These are phyloP conservation scores for Silene noctiflora DNA, from an alignment of 179 eudicot species.

Conservation along the genomic window DNA sequence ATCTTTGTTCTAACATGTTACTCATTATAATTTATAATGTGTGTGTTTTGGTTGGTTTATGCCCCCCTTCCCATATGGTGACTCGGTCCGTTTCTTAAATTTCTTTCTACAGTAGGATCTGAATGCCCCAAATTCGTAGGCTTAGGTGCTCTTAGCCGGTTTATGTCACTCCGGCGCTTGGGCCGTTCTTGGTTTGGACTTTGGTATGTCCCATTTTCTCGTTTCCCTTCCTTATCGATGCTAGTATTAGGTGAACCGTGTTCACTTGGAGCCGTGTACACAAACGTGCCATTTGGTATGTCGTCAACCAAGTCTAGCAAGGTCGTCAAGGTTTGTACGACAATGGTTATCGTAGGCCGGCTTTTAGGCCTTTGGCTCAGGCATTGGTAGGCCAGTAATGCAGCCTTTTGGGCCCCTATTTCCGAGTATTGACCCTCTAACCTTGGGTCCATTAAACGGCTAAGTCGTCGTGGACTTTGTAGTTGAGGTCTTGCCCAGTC, in stretches of 20 bases:
- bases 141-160: slow-evolving; percentile 39
- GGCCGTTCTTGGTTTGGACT: slow-evolving; percentile 23
- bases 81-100: slow-evolving; percentile 36
- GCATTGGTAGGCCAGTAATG: slow-evolving; percentile 47
- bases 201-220: slow-evolving; percentile 20
- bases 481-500: slow-evolving; percentile 52
- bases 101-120: slow-evolving; percentile 37
- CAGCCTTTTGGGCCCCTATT: slow-evolving; percentile 41
- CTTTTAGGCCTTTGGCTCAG: slow-evolving; percentile 43
- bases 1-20: neutral
- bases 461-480: slow-evolving; percentile 35
- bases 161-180: slow-evolving; percentile 28
- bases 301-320: slow-evolving; percentile 34
- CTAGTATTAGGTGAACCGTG: slow-evolving; percentile 10
- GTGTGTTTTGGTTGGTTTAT: slow-evolving; percentile 1
- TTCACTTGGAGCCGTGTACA: slow-evolving; percentile 52
- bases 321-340: slow-evolving; percentile 40
- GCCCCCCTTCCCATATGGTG: slow-evolving; percentile 42
- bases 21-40: neutral
- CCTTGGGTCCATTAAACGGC: slow-evolving; percentile 44
- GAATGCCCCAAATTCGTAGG: slow-evolving; percentile 34
- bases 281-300: slow-evolving; percentile 51
- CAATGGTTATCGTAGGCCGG: slow-evolving; percentile 43
- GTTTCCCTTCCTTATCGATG: slow-evolving; percentile 22
- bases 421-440: slow-evolving; percentile 42